Evolutionary conservation across 2,329 filamentous ascomycete genomes (phyloP).

Genomic region (Aschersonia sp.): DNA sequence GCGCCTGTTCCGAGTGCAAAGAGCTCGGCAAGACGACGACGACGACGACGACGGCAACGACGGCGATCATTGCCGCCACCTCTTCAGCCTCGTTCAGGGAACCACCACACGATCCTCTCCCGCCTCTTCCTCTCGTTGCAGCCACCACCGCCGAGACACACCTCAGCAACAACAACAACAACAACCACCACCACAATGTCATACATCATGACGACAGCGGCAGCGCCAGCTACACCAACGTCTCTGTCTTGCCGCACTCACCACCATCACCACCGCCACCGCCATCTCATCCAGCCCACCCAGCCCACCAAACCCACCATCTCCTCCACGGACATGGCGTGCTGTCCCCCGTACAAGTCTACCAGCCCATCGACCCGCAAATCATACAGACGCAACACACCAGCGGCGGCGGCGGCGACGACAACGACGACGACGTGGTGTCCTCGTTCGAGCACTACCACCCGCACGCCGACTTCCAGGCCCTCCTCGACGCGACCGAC

Average conservation of each 20-base stretch:
- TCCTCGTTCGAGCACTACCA: constrained; percentile 24
- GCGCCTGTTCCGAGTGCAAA: constrained; percentile 81
- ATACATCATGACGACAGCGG: neutral
- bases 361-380: constrained; percentile 45
- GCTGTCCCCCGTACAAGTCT: constrained; percentile 15
- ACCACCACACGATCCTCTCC: no score
- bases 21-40: constrained; percentile 50
- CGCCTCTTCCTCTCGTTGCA: no score
- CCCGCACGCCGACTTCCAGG: constrained; percentile 36
- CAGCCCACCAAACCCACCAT: constrained; percentile 6
- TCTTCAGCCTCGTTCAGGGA: constrained; percentile 9
- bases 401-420: constrained; percentile 7
- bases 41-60: no score
- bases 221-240: neutral
- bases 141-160: no score
- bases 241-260: neutral
- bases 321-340: constrained; percentile 18
- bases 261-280: constrained; percentile 7
- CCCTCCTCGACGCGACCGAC: constrained; percentile 34
- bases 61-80: constrained; percentile 5
- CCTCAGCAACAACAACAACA: constrained; percentile 11
- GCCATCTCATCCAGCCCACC: constrained; percentile 2
- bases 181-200: constrained; percentile 4
- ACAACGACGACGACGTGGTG: no score
- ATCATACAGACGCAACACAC: constrained; percentile 25